Evolutionary conservation across 176 grass and related monocot species (phyloP).

Genomic region (maize (Zea mays)): DNA sequence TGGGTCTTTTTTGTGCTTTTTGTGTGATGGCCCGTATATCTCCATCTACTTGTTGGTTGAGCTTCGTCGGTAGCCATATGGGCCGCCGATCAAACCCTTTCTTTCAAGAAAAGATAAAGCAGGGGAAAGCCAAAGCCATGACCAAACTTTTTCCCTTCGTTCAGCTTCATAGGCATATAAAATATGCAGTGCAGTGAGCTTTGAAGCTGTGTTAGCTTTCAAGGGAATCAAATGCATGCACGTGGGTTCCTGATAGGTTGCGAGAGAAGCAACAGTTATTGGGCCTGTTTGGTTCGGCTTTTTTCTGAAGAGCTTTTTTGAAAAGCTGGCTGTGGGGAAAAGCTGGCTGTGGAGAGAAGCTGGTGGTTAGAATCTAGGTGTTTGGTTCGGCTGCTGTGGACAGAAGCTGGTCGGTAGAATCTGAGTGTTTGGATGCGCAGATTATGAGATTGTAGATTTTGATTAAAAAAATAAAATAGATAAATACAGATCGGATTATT

Average conservation of each 20-base stretch:
- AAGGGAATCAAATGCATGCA: conserved; percentile 41
- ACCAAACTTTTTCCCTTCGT: conserved; percentile 42
- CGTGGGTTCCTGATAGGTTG: conserved; percentile 35
- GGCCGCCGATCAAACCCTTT: conserved; percentile 40
- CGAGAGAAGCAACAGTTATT: conserved; percentile 26
- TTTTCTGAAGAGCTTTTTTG: too few relatives aligned
- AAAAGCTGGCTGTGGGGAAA: too few relatives aligned
- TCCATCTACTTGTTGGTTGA: conserved; percentile 55
- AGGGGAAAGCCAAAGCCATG: conserved; percentile 42
- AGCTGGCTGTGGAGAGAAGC: too few relatives aligned
- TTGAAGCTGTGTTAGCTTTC: conserved; percentile 43
- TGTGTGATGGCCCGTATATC: conserved; percentile 45
- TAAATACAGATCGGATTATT: too few relatives aligned
- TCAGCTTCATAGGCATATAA: conserved; percentile 16
- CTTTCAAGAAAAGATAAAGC: conserved; percentile 68
- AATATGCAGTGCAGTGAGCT: conserved; percentile 10
- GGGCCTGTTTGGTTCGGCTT: too few relatives aligned
- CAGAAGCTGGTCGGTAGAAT: too few relatives aligned
- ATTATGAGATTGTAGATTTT: too few relatives aligned
- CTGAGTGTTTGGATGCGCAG: too few relatives aligned
- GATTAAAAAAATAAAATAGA: too few relatives aligned
- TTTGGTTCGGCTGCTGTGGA: too few relatives aligned
- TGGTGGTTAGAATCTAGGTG: too few relatives aligned
- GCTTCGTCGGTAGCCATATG: conserved; percentile 42
- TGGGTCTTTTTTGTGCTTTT: conserved; percentile 54